phyloP scores from a whole-genome alignment of 2,329 filamentous ascomycete species.

The Colletotrichum sp. region DNA sequence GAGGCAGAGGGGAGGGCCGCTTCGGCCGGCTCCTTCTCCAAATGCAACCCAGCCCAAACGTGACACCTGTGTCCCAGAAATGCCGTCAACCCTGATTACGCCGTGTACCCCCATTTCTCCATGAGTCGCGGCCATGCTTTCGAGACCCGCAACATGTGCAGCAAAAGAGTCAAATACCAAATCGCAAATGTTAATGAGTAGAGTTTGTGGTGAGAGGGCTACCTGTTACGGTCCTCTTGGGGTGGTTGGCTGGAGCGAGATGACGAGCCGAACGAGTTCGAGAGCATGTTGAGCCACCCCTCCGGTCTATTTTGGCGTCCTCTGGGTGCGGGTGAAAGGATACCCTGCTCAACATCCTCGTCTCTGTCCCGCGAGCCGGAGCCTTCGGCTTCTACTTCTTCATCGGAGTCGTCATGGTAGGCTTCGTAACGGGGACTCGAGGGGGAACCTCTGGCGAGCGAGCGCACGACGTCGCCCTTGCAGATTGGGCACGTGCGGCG shows the following conservation, averaged over 20 bases:
- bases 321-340: constrained; percentile 27
- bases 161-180: neutral
- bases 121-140: neutral
- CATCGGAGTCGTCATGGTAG: constrained; percentile 58
- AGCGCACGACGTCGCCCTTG: constrained; percentile 91
- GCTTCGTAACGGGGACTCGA: constrained; percentile 59
- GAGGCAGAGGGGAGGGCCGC: neutral
- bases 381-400: constrained; percentile 43
- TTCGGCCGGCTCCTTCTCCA: neutral
- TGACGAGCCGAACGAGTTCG: constrained; percentile 26
- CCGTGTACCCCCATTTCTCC: constrained; percentile 3
- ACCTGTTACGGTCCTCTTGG: constrained; percentile 17
- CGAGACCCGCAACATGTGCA: neutral
- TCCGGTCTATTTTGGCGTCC: constrained; percentile 29
- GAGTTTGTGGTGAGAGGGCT: neutral
- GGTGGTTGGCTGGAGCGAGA: constrained; percentile 5
- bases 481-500: constrained; percentile 98
- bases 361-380: constrained; percentile 33
- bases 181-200: neutral
- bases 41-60: constrained; percentile 7
- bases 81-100: constrained; percentile 1
- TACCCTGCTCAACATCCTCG: constrained; percentile 50
- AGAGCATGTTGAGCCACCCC: constrained; percentile 44
- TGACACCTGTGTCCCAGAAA: neutral
- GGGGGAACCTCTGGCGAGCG: constrained; percentile 59